Base-by-base conservation (phyloP, 2,329 filamentous ascomycete genomes). In the Geosmithia morbida region DNA sequence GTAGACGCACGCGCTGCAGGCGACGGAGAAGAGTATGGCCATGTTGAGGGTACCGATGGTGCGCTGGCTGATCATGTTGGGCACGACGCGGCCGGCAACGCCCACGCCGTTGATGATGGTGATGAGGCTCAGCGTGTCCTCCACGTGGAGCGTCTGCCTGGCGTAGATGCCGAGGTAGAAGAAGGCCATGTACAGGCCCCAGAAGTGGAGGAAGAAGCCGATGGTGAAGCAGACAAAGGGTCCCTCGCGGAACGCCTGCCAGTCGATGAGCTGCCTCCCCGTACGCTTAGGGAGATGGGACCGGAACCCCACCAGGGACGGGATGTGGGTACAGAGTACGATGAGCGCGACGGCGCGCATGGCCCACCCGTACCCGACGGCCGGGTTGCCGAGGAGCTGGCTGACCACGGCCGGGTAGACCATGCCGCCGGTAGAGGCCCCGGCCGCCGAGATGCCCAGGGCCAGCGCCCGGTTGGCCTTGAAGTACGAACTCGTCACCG, bases 61-160 rank as follows among this genome's bases (percentile, higher is more conserved):
- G 11, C 16, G 58, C 62, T 85, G 79, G 2, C 80, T 79, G 1
- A 81, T 52, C 51, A 70, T 65, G 56, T 72, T 78, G 1, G 79
- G 79, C 0, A 77, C 52, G 11, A 83, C 49, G 0, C 81, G 74
- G 10, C 79, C 78, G 2, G 75, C 49, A 14, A 77, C 48, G 1
- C 81, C 78, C 11, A 79, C 67, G 18, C 74, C 79, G 60, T 85
- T 87, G 56, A 84, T 66, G 3, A 85, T 65, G 22, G 85, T 67
- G 13, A 86, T 64, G 7, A 85, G 59, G 54, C 81, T 73, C 45
- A 84, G 70, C 4, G 77, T 71, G 33, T 68, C 65, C 2, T 62
- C 61, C 55, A 26, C 73, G 59, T 7, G 65, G 19, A 48, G 14
- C 41, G 18, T 40, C 19, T 50, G 44, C 30, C 68, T 65, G 20